Base-by-base conservation (phyloP, 2,329 filamentous ascomycete genomes). In the Cladosporium sp. region DNA sequence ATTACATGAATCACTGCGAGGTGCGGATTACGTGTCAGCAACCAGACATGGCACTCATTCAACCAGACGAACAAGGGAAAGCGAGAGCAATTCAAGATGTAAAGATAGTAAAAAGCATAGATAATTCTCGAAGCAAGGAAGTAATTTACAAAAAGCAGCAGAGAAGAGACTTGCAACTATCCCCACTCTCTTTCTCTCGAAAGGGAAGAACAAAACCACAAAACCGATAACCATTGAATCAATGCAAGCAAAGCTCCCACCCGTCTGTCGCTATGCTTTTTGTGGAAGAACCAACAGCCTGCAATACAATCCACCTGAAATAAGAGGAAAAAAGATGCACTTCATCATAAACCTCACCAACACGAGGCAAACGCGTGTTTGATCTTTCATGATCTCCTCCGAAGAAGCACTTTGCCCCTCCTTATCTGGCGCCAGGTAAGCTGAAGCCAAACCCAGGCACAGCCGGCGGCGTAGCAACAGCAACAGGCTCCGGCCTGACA, bases 371-470 rank as follows among this genome's bases (percentile, higher is more conserved):
- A 32, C 39, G n/a, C 49, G 6, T 30, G 25, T 13, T 21, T 11
- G 8, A 11, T 18, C 5, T 53, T 18, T 28, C 51, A 32, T 21
- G 3, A 11, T 11, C 7, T 21, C 18, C 11, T n/a, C n/a, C 18
- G 16, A 32, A 54, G 18, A 28, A 30, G 18, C 51, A 1, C 8
- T 18, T 51, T 18, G 13, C 11, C 13, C 11, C 11, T 21, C 32
- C 7, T 28, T 48, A 63, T 26, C 60, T 63, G 2, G 49, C 60
- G 28, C 63, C 63, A 26, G 63, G 65, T 48, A 77, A 68, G 59
- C 70, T 74, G 65, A 77, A 79, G 0, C 78, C 78, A 63, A 79
- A 79, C 10, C 73, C 74, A 25, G 78, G 78, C 36, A 79, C 77
- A 21, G 77, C 74, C 6, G 78, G 78, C 30, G 77, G 77, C 43